These are phyloP conservation scores for Colletotrichum phormii DNA, from an alignment of 2,329 filamentous ascomycete genomes.

Conservation along the genomic window DNA sequence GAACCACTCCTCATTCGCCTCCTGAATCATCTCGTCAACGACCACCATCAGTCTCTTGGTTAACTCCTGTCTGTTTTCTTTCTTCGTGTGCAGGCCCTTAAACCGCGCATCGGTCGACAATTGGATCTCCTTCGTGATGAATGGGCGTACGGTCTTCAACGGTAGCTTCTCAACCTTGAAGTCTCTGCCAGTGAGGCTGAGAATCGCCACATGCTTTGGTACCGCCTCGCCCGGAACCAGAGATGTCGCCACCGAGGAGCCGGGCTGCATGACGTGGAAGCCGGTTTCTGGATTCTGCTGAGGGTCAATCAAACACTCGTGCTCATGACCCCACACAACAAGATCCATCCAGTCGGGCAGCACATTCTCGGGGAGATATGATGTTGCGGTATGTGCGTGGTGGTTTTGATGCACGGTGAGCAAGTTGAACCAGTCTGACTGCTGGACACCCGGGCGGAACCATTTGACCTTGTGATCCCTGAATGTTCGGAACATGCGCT, in stretches of 20 bases:
- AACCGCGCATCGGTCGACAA: slow-evolving; percentile 82
- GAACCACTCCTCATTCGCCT: slow-evolving; percentile 85
- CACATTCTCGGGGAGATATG: slow-evolving; percentile 94
- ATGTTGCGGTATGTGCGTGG: slow-evolving; percentile 88
- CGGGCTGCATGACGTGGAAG: slow-evolving; percentile 97
- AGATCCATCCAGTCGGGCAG: slow-evolving; percentile 92
- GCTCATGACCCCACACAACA: slow-evolving; percentile 96
- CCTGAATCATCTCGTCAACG: slow-evolving; percentile 87
- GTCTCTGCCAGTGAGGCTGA: slow-evolving; percentile 85
- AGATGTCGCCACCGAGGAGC: slow-evolving; percentile 95
- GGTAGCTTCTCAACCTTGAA: slow-evolving; percentile 85
- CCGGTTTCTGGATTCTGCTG: slow-evolving; percentile 84
- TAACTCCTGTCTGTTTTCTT: slow-evolving; percentile 85
- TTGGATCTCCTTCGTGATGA: slow-evolving; percentile 86
- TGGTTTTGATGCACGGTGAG: slow-evolving; percentile 98
- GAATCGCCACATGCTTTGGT: slow-evolving; percentile 88
- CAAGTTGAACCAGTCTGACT: slow-evolving; percentile 94
- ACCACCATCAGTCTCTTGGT: slow-evolving; percentile 81
- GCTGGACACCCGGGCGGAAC: slow-evolving; percentile 84
- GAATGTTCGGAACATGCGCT: slow-evolving; percentile 93
- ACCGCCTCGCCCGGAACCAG: slow-evolving; percentile 90
- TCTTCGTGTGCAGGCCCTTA: slow-evolving; percentile 80
- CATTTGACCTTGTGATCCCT: slow-evolving; percentile 94
- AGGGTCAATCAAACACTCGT: slow-evolving; percentile 93
- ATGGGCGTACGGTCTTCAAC: slow-evolving; percentile 89